Conservation (phyloP, 2,329 filamentous ascomycete species). For the Colletotrichum sp. region DNA sequence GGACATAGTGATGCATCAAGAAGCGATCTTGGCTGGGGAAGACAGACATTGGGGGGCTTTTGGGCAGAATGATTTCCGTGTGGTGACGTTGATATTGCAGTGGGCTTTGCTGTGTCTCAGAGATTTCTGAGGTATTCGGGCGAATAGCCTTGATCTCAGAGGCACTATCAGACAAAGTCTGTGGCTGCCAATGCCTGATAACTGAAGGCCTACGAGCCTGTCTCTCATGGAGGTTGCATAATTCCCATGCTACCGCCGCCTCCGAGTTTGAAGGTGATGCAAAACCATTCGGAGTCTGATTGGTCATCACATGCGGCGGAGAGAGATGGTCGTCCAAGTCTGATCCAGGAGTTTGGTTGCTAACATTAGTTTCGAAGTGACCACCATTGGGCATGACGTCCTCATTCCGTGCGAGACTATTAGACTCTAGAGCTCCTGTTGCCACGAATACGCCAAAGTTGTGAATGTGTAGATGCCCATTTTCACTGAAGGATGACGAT, state of each 20-base stretch:
- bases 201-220: background rate
- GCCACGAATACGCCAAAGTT: background rate
- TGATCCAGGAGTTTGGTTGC: background rate
- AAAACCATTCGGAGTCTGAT: background rate
- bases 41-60: background rate
- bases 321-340: background rate
- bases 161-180: accelerated
- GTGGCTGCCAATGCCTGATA: background rate
- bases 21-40: conserved; percentile 22
- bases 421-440: background rate
- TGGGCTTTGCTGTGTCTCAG: background rate
- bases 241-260: background rate
- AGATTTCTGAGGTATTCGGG: background rate
- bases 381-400: too few relatives aligned
- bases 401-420: accelerated
- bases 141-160: background rate
- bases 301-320: background rate
- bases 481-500: background rate
- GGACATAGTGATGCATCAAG: conserved; percentile 28
- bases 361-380: background rate
- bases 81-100: background rate
- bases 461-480: background rate
- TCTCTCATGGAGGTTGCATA: background rate
- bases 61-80: background rate
- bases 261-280: background rate